These are phyloP conservation scores for Solidago caesia DNA, from an alignment of 129 eudicot genomes.

Conservation along the genomic window DNA sequence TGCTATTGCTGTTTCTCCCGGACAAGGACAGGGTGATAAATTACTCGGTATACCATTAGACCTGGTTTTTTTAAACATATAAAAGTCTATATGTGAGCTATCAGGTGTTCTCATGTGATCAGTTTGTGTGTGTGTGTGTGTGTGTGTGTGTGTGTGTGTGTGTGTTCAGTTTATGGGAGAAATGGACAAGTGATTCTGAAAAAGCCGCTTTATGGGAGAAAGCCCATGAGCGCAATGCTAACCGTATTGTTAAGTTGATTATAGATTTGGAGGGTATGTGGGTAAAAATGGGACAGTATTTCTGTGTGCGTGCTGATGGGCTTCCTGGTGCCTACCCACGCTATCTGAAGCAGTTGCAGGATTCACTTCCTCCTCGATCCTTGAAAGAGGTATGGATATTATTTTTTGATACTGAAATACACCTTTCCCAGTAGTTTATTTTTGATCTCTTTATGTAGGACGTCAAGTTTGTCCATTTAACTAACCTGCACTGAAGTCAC, in stretches of 20 bases:
- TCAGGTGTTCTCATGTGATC: too few relatives aligned
- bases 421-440: neutral
- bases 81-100: neutral
- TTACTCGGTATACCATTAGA: conserved; percentile 54
- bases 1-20: conserved; percentile 89
- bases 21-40: conserved; percentile 91
- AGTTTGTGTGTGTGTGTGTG: too few relatives aligned
- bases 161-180: too few relatives aligned
- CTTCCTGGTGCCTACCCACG: conserved; percentile 80
- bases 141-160: too few relatives aligned
- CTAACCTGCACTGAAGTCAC: too few relatives aligned
- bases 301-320: conserved; percentile 89
- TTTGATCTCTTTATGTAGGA: neutral
- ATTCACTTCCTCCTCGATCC: conserved; percentile 90
- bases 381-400: conserved; percentile 57
- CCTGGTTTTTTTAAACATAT: too few relatives aligned
- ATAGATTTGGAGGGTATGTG: conserved; percentile 86
- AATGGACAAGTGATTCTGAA: conserved; percentile 60
- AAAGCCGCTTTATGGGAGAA: conserved; percentile 67
- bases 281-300: conserved; percentile 95
- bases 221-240: conserved; percentile 92
- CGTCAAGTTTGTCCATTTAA: too few relatives aligned
- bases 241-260: conserved; percentile 67
- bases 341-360: conserved; percentile 72
- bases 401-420: neutral